Conservation (phyloP, 2,329 filamentous ascomycete genomes). For the Aspergillus viridinutans region DNA sequence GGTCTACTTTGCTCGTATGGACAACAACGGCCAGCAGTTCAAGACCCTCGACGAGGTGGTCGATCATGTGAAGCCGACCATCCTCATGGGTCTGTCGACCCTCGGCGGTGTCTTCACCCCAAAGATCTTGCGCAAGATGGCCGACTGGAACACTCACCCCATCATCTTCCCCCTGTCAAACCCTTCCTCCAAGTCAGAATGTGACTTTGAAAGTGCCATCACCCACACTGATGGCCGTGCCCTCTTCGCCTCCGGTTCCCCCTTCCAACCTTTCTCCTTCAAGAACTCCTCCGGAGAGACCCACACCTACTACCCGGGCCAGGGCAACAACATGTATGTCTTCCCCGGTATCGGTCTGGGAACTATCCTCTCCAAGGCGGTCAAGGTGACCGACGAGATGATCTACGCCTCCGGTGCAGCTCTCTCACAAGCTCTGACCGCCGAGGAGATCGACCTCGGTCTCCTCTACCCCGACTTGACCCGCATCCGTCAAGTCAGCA, state of each 20-base stretch:
- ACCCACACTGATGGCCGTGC: conserved; percentile 84
- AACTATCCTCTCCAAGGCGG: conserved; percentile 84
- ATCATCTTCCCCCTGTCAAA: conserved; percentile 97
- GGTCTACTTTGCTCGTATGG: conserved; percentile 62
- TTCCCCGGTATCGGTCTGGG: conserved; percentile 96
- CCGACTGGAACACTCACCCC: conserved; percentile 65
- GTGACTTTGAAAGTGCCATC: conserved; percentile 91
- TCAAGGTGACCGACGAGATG: conserved; percentile 88
- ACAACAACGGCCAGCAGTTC: conserved; percentile 63
- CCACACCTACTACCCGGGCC: conserved; percentile 70
- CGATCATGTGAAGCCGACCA: conserved; percentile 90
- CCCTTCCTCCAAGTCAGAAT: conserved; percentile 93
- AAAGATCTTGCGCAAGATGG: conserved; percentile 66
- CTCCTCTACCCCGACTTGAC: conserved; percentile 89
- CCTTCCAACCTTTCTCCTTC: conserved; percentile 70
- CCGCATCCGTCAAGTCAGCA: conserved; percentile 84
- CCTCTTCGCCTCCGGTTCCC: conserved; percentile 92
- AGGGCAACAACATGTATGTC: conserved; percentile 82
- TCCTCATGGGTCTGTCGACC: conserved; percentile 88
- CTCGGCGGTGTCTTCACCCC: conserved; percentile 94
- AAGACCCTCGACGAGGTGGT: conserved; percentile 84
- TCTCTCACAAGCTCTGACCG: conserved; percentile 71
- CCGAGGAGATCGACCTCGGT: conserved; percentile 75
- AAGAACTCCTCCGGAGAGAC: conserved; percentile 56
- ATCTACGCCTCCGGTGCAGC: conserved; percentile 89